Evolutionary conservation across 306 rosid species (phyloP).

Genomic region (Ochetophila trinervis): DNA sequence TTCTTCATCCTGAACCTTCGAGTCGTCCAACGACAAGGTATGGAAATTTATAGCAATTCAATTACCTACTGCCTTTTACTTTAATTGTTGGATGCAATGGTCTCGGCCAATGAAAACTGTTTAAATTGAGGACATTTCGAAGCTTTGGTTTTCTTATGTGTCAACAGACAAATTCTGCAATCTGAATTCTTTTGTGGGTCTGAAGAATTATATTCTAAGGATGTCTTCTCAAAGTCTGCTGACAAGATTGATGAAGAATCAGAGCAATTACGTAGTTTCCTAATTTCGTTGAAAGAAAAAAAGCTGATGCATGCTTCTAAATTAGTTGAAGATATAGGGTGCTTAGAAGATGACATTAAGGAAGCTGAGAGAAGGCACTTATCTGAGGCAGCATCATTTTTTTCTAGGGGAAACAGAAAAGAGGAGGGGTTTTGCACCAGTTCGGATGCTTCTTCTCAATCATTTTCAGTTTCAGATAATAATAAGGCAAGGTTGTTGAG

Average conservation of each 20-base stretch:
- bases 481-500: conserved; percentile 40
- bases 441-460: conserved; percentile 33
- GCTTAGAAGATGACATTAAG: conserved; percentile 63
- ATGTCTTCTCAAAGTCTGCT: conserved; percentile 42
- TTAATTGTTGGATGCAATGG: neutral
- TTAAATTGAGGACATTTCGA: conserved; percentile 6
- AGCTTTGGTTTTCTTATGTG: conserved; percentile 25
- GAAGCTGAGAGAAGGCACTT: conserved; percentile 43
- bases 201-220: conserved; percentile 32
- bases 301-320: conserved; percentile 53
- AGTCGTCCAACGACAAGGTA: conserved; percentile 73
- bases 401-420: conserved; percentile 24
- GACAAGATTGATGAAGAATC: conserved; percentile 52
- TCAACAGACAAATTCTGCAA: conserved; percentile 64
- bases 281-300: conserved; percentile 38
- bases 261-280: conserved; percentile 51
- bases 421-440: conserved; percentile 18
- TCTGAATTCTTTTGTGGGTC: conserved; percentile 55
- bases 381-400: conserved; percentile 30
- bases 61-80: neutral
- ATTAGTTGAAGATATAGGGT: conserved; percentile 48
- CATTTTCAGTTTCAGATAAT: conserved; percentile 29
- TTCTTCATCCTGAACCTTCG: conserved; percentile 68
- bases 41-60: conserved; percentile 1
- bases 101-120: conserved; percentile 3